phyloP scores from a whole-genome alignment of 768 basidiomycete genomes.

The Boletus bicolor region DNA sequence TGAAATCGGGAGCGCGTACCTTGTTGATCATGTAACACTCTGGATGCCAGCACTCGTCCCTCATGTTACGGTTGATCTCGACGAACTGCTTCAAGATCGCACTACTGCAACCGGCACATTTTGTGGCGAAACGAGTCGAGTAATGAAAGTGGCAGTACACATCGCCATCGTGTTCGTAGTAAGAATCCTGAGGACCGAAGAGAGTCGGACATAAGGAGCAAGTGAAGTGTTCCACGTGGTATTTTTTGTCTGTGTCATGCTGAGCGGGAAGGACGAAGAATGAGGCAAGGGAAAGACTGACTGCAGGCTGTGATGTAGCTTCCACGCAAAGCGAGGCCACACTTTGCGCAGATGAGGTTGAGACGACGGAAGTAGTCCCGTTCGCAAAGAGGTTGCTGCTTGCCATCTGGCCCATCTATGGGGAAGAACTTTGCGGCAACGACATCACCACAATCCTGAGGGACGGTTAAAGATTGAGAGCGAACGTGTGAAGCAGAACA shows the following conservation, averaged over 20 bases:
- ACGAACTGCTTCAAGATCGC: constrained; percentile 99
- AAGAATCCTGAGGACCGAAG: constrained; percentile 97
- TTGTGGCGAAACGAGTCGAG: constrained; percentile 96
- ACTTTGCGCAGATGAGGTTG: constrained; percentile 95
- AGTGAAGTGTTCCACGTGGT: constrained; percentile 98
- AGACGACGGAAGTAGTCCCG: constrained; percentile 95
- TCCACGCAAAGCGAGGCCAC: constrained; percentile 88
- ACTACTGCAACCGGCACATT: constrained; percentile 95
- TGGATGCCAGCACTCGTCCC: constrained; percentile 99
- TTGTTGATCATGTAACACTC: constrained; percentile 99
- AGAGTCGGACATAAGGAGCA: constrained; percentile 95
- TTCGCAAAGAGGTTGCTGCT: constrained; percentile 95
- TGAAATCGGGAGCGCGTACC: constrained; percentile 42
- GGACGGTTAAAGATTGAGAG: constrained; percentile 4
- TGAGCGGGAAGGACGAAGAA: constrained; percentile 9
- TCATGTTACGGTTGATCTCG: constrained; percentile 97
- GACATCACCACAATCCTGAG: constrained; percentile 90
- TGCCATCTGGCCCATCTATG: constrained; percentile 86
- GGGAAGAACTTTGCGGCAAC: constrained; percentile 99
- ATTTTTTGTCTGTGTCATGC: constrained; percentile 80
- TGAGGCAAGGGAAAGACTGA: constrained; percentile 40
- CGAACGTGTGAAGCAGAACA: constrained; percentile 7
- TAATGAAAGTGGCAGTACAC: constrained; percentile 99
- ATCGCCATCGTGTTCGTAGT: constrained; percentile 97
- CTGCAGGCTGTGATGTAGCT: constrained; percentile 99